phyloP scores from a whole-genome alignment of 2,329 filamentous ascomycete genomes.

The Lasiodiplodia sp. region DNA sequence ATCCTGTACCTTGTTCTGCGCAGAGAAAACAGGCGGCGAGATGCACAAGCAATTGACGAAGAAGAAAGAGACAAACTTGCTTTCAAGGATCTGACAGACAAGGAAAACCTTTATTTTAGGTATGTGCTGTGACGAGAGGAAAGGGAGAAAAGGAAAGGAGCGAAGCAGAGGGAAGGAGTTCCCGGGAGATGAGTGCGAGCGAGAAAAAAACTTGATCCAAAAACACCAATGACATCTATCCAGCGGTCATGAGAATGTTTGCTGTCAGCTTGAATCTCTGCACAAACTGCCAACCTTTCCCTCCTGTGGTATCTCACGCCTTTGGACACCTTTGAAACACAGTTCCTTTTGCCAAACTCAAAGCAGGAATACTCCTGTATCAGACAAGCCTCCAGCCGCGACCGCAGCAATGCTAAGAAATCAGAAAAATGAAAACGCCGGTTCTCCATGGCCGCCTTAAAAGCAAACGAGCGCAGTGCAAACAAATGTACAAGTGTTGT shows the following conservation, averaged over 20 bases:
- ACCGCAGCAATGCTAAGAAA: constrained; percentile 20
- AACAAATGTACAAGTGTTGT: constrained; percentile 22
- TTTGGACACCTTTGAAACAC: constrained; percentile 16
- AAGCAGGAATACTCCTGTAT: constrained; percentile 17
- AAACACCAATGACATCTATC: constrained; percentile 17
- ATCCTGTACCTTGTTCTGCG: constrained; percentile 66
- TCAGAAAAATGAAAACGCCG: constrained; percentile 15
- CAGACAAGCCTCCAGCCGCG: neutral
- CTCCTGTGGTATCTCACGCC: constrained; percentile 24
- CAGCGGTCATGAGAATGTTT: constrained; percentile 27
- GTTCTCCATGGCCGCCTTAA: constrained; percentile 20
- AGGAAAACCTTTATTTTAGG: constrained; percentile 71
- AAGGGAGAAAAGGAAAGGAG: constrained; percentile 30
- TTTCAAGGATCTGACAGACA: constrained; percentile 73
- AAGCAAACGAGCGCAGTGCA: constrained; percentile 17
- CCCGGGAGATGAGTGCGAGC: neutral
- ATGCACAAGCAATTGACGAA: constrained; percentile 61
- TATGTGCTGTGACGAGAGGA: constrained; percentile 59
- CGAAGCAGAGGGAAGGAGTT: neutral
- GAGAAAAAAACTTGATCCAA: constrained; percentile 27
- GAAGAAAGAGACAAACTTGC: constrained; percentile 69
- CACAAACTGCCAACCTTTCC: constrained; percentile 9
- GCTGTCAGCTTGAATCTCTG: constrained; percentile 16
- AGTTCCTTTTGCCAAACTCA: constrained; percentile 7
- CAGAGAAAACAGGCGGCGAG: constrained; percentile 64